Evolutionary conservation across 2,329 filamentous ascomycete species (phyloP).

Genomic region (Pseudogymnoascus sp.): DNA sequence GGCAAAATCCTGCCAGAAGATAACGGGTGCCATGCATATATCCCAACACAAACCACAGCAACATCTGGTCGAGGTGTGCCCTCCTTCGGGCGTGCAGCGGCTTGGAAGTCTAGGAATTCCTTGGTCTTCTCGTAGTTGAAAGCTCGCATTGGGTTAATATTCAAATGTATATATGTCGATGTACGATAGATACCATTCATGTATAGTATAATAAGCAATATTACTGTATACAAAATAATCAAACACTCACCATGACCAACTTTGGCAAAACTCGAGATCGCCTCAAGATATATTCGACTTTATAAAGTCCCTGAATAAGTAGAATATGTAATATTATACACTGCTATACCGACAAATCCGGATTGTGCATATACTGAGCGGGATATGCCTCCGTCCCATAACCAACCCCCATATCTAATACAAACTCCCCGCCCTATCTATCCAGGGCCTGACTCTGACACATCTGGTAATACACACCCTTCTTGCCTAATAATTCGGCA

Average conservation of each 20-base stretch:
- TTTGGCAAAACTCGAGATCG: background rate
- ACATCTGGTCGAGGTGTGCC: background rate
- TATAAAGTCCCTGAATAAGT: background rate
- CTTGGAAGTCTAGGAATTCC: background rate
- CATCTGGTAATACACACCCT: constrained; percentile 34
- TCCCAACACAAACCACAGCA: background rate
- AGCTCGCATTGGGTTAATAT: background rate
- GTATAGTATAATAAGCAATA: background rate
- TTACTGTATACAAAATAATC: background rate
- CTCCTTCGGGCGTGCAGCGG: background rate
- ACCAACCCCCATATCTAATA: background rate
- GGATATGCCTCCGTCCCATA: background rate
- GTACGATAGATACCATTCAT: background rate
- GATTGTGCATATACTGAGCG: background rate
- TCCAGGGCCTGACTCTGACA: constrained; percentile 13
- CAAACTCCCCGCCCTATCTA: background rate
- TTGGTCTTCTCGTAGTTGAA: background rate
- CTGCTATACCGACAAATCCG: background rate
- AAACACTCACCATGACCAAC: background rate
- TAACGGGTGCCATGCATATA: background rate
- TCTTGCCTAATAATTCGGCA: constrained; percentile 35
- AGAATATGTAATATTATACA: background rate
- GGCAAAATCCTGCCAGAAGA: background rate
- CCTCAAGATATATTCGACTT: too few relatives aligned
- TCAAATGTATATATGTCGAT: background rate